Percentiles rank a stretch among this genome's conserved stretches.
Conservation (phyloP, 73 alveolate species). For the Durusdinium trenchii region DNA sequence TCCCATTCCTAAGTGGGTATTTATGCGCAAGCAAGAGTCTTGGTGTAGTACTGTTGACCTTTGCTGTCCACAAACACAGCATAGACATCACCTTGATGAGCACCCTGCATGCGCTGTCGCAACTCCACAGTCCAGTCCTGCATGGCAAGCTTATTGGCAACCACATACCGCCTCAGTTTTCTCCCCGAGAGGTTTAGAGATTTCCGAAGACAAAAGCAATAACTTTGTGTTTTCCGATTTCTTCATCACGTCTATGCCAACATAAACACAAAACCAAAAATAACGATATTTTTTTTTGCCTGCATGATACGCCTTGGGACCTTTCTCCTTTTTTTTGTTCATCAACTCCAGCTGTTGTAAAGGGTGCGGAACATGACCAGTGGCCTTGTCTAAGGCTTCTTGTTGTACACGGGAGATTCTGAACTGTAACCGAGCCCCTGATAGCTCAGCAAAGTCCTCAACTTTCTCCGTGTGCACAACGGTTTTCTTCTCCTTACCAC, state of each 20-base stretch:
- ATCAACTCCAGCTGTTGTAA: background rate
- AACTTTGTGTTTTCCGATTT: too few species aligned
- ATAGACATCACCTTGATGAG: background rate
- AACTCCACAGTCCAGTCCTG: conserved; percentile 32
- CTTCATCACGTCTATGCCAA: background rate
- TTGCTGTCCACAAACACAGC: background rate
- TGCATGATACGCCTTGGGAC: background rate
- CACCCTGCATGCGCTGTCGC: background rate
- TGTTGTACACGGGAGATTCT: background rate
- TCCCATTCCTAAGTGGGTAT: background rate
- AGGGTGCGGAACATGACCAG: background rate
- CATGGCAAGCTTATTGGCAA: background rate
- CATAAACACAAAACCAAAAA: too few species aligned
- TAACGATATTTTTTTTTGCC: too few species aligned
- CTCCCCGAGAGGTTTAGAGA: background rate
- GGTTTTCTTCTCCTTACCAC: background rate
- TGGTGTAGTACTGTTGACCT: background rate
- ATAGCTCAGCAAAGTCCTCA: background rate
- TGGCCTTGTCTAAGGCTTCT: background rate
- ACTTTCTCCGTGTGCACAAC: background rate
- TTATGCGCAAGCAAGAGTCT: background rate
- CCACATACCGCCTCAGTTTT: conserved; percentile 19
- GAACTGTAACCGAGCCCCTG: background rate
- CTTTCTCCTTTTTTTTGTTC: background rate
- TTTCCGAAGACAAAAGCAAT: background rate